Base-by-base conservation (phyloP, 2,329 filamentous ascomycete species). In the Neonectria coccinea region DNA sequence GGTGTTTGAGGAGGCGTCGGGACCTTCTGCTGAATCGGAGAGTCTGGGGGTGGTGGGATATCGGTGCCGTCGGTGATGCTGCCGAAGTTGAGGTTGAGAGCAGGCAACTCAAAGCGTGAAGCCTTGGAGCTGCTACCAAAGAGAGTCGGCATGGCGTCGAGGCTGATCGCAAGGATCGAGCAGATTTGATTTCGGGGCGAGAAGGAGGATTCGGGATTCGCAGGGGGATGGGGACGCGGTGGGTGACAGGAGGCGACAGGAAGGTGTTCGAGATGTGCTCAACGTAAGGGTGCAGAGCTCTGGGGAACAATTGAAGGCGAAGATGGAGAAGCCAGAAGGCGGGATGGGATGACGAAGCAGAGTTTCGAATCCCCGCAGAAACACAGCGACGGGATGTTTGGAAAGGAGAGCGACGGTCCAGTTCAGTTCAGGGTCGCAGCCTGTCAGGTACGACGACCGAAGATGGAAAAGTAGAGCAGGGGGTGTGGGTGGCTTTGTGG, bases 1-100 rank as follows among this genome's bases (percentile, higher is more conserved):
- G 76, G 76, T 50, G 78, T 78, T 64, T 74, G 75, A 16, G 83
- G 81, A 65, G 81, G 82, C 59, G 81, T 80, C 48, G 80, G 80
- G 44, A 81, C 79, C 74, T 86, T 83, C 69, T 81, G 77, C 69
- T 81, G 77, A 57, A 83, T 77, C 51, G 86, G 86, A 52, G 86
- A 88, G 18, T 86, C 85, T 51, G 80, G 80, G 25, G 87, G 87
- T 31, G 87, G 85, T 47, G 87, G 87, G 68, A 89, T 89, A 73
- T 86, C 74, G 74, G 87, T 89, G 58, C 87, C 87, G 44, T 89
- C 86, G 47, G 87, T 89, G 73, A 89, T 79, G 51, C 83, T 86
- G 64, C 83, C 82, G 70, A 88, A 88, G 69, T 87, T 84, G 78
- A 89, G 82, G 67, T 89, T 80, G 65, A 89, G 81, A 51, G 82